Evolutionary conservation across 2,329 filamentous ascomycete species (phyloP).

Genomic region (Talaromyces sp.): DNA sequence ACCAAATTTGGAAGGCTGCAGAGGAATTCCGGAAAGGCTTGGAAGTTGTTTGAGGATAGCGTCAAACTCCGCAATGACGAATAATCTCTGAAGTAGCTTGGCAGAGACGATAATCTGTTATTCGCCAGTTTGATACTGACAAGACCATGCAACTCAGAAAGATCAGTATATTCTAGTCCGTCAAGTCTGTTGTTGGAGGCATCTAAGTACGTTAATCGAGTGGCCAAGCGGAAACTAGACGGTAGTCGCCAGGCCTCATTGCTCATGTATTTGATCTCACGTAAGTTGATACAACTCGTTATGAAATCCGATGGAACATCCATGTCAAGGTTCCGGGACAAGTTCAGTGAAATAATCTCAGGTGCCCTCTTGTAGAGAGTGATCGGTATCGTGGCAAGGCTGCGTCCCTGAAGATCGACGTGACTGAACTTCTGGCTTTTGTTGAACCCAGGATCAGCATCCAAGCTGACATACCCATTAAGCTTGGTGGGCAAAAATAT

Average conservation of each 20-base stretch:
- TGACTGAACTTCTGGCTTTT: conserved; percentile 90
- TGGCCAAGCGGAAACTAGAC: conserved; percentile 75
- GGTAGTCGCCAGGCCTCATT: conserved; percentile 88
- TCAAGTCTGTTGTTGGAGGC: conserved; percentile 93
- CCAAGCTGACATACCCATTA: conserved; percentile 68
- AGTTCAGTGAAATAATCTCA: conserved; percentile 91
- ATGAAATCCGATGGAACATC: conserved; percentile 96
- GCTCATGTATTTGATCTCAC: conserved; percentile 93
- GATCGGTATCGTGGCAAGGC: conserved; percentile 92
- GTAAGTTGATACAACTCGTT: conserved; percentile 81
- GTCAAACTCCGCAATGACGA: conserved; percentile 77
- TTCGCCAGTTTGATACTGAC: conserved; percentile 91
- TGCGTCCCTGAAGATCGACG: conserved; percentile 84
- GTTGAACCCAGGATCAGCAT: conserved; percentile 72
- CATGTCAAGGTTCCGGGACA: conserved; percentile 86
- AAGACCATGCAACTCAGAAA: conserved; percentile 70
- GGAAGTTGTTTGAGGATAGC: conserved; percentile 88
- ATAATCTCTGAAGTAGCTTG: conserved; percentile 78
- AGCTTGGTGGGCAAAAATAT: conserved; percentile 88
- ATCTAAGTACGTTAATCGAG: conserved; percentile 79
- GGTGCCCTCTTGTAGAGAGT: conserved; percentile 83
- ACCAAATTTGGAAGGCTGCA: conserved; percentile 78
- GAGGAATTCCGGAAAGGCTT: conserved; percentile 78
- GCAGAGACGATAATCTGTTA: conserved; percentile 77
- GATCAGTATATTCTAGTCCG: conserved; percentile 76